phyloP scores from a whole-genome alignment of 2,329 filamentous ascomycete genomes.

The Neodidymelliopsis sp. region DNA sequence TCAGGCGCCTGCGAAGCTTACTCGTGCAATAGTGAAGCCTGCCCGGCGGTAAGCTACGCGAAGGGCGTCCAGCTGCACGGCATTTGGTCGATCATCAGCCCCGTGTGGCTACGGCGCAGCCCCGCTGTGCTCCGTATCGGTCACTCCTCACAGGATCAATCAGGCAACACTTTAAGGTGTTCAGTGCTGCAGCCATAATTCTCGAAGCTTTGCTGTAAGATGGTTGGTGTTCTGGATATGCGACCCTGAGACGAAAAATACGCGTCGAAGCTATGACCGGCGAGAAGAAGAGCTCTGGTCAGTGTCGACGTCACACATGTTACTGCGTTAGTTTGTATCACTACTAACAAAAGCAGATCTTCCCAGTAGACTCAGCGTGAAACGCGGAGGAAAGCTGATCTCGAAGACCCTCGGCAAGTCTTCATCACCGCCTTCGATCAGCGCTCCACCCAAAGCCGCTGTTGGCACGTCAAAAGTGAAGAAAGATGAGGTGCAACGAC shows the following conservation, averaged over 20 bases:
- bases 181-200: background rate
- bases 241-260: constrained; percentile 23
- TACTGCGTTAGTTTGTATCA: background rate
- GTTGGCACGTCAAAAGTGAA: constrained; percentile 35
- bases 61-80: constrained; percentile 25
- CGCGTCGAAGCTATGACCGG: constrained; percentile 33
- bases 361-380: constrained; percentile 35
- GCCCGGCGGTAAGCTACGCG: constrained; percentile 16
- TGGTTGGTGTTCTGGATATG: constrained; percentile 22
- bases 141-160: constrained; percentile 10
- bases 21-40: constrained; percentile 35
- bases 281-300: constrained; percentile 43
- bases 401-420: constrained; percentile 33
- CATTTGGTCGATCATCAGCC: constrained; percentile 26
- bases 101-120: constrained; percentile 15
- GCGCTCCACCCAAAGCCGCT: constrained; percentile 42
- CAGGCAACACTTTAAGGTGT: constrained; percentile 10
- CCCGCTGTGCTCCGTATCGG: constrained; percentile 12
- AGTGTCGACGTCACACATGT: constrained; percentile 12
- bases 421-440: constrained; percentile 28
- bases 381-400: constrained; percentile 33
- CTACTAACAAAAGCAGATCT: constrained; percentile 29
- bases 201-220: constrained; percentile 1
- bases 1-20: constrained; percentile 33
- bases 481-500: constrained; percentile 42